These are phyloP conservation scores for Kwoniella heveanensis DNA, from an alignment of 768 basidiomycete genomes.

Conservation along the genomic window DNA sequence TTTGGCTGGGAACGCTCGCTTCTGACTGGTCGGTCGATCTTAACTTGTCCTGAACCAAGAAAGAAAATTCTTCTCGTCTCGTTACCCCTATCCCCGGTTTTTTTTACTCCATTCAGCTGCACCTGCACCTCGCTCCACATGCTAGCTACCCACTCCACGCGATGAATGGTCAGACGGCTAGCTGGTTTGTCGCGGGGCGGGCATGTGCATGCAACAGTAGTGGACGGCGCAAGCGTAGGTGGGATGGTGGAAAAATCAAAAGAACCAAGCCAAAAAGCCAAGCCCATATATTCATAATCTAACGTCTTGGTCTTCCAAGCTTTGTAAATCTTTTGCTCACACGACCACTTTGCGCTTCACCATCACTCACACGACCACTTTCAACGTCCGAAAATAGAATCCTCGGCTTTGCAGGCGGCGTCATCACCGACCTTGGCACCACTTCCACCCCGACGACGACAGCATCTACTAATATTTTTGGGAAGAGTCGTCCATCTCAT, in stretches of 20 bases:
- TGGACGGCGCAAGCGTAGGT: background rate
- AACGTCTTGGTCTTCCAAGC: background rate
- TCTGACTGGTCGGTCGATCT: conserved; percentile 16
- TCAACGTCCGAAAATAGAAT: conserved; percentile 2
- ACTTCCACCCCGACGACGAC: conserved; percentile 17
- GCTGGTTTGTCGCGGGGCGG: background rate
- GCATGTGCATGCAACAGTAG: background rate
- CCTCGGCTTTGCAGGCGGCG: background rate
- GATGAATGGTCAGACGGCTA: background rate
- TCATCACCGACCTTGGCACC: conserved; percentile 1
- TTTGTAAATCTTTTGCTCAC: conserved; percentile 12
- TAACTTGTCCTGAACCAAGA: background rate
- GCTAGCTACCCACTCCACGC: no score
- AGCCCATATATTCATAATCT: background rate
- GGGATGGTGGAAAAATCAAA: background rate
- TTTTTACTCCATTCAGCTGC: conserved; percentile 5
- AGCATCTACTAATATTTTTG: background rate
- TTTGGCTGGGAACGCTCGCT: conserved; percentile 7
- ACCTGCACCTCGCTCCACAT: background rate
- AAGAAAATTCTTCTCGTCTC: background rate
- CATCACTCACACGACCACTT: conserved; percentile 20
- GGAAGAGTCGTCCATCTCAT: background rate
- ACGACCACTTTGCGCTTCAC: conserved; percentile 10
- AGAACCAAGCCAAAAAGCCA: conserved; percentile 10
- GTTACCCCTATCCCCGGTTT: background rate